These are phyloP conservation scores for Diaporthe humulicola DNA, from an alignment of 2,329 filamentous ascomycete species.

Conservation along the genomic window DNA sequence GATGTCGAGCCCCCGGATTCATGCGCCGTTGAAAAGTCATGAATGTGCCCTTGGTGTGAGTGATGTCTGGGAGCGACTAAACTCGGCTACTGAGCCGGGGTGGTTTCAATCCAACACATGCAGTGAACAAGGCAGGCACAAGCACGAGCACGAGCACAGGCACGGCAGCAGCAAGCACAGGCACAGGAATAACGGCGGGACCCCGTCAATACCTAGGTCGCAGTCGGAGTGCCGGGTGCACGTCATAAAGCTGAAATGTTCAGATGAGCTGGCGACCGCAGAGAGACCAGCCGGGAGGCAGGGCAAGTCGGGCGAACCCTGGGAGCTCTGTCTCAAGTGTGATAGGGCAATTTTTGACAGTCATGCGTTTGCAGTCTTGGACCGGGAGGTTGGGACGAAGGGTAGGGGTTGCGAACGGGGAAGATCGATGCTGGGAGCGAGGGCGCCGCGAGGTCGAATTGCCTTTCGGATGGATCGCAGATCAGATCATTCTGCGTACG, in stretches of 20 bases:
- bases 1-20: conserved; percentile 27
- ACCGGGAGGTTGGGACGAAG: conserved; percentile 31
- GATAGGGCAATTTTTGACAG: conserved; percentile 34
- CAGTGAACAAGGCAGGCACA: background rate
- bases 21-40: conserved; percentile 20
- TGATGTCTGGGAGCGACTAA: conserved; percentile 19
- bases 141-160: background rate
- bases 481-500: conserved; percentile 14
- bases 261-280: conserved; percentile 24
- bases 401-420: conserved; percentile 23
- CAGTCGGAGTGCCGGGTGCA: conserved; percentile 28
- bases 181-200: background rate
- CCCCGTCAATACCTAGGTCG: conserved; percentile 5
- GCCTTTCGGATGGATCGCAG: conserved; percentile 30
- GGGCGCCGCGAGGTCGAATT: conserved; percentile 4
- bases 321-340: conserved; percentile 26
- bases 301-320: conserved; percentile 28
- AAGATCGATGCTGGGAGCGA: conserved; percentile 26
- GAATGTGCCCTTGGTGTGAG: background rate
- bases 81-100: conserved; percentile 19
- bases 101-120: conserved; percentile 4
- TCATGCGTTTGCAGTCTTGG: conserved; percentile 29
- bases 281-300: conserved; percentile 6
- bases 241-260: conserved; percentile 20
- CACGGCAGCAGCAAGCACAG: background rate